Evolutionary conservation across 208 protist species (phyloP), one percentile per base, ranked within the genome.

Genomic region (Acanthamoeba triangularis): DNA sequence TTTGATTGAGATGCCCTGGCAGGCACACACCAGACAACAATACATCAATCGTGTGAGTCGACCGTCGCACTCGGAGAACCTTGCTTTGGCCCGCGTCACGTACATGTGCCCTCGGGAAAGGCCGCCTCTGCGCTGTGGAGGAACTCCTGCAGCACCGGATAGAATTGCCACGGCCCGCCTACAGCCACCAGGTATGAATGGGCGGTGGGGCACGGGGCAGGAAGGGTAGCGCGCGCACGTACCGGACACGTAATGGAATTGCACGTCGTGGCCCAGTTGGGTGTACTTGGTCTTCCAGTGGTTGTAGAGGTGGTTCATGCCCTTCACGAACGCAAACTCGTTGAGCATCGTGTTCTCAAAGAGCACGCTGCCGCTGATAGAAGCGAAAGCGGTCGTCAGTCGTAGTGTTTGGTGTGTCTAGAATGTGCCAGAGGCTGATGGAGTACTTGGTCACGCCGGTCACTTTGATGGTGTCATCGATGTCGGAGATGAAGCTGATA

Each of bases 161-260:
- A 88, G 49, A 88, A 88, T n/a, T 88, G 80, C 49, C 52, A 88
- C 30, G 80, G 80, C n/a, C 80, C 52, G n/a, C 80, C 80, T 65
- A 56, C 52, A 13, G 2, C 54, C 35, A 54, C 35, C 37, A 47
- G n/a, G 3, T 23, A 47, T 61, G 13, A 56, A 56, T 56, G 52
- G 52, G 18, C 2, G 52, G 52, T 56, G 52, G 10, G 52, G 5
- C 16, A 76, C 28, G 35, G 13, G 25, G 1, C n/a, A 78, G 10
- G 69, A 30, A 33, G 16, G 69, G 20, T 2, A 78, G 69, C 16
- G 16, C 13, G 76, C 8, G 14, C 28, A 7, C 30, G 23, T 52
- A 63, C 49, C 52, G 13, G 80, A 88, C 25, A 88, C 80, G 37
- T 80, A 80, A 23, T 80, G 69, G 37, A 80, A 80, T 30, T 80